Percentiles rank a stretch among this genome's conserved stretches.
phyloP scores from a whole-genome alignment of 495 filamentous ascomycete species.

The Emericellopsis terricola region DNA sequence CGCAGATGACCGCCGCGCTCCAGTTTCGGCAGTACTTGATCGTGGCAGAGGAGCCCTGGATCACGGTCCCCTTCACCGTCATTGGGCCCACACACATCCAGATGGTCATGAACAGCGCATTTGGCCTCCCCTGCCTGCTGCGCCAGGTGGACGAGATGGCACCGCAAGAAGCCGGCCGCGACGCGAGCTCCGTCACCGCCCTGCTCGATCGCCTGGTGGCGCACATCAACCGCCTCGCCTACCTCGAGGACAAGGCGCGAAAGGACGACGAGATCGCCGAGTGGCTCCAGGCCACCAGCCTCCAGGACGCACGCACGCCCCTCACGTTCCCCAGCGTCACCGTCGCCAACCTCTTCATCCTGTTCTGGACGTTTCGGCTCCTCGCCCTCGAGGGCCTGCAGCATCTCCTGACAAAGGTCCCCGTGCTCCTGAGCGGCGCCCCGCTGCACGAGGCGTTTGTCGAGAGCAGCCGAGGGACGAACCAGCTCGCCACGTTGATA shows the following conservation, averaged over 20 bases:
- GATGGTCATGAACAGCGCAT: slow-evolving; percentile 7
- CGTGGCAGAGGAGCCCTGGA: no score
- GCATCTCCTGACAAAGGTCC: no score
- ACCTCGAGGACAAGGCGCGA: slow-evolving; percentile 2
- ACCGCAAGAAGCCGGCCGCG: background rate
- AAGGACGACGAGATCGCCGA: no score
- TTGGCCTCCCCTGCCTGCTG: slow-evolving; percentile 11
- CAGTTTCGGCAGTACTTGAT: no score
- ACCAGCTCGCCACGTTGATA: slow-evolving; percentile 10
- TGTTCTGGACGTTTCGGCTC: slow-evolving; percentile 18
- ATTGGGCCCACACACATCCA: slow-evolving; percentile 4
- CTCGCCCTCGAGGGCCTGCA: no score
- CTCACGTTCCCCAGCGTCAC: slow-evolving; percentile 19
- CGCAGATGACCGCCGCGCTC: no score
- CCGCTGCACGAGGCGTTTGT: no score
- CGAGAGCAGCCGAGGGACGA: no score
- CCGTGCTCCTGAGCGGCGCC: no score
- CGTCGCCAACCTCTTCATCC: slow-evolving; percentile 15
- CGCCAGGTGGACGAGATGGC: slow-evolving; percentile 7
- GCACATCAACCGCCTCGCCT: slow-evolving; percentile 4
- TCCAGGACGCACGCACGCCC: background rate
- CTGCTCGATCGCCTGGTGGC: slow-evolving; percentile 4
- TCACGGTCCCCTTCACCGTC: background rate
- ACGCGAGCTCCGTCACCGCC: slow-evolving; percentile 1
- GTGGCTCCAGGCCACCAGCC: background rate